phyloP scores from a whole-genome alignment of 2,329 filamentous ascomycete genomes.

The Colletotrichum cereale region DNA sequence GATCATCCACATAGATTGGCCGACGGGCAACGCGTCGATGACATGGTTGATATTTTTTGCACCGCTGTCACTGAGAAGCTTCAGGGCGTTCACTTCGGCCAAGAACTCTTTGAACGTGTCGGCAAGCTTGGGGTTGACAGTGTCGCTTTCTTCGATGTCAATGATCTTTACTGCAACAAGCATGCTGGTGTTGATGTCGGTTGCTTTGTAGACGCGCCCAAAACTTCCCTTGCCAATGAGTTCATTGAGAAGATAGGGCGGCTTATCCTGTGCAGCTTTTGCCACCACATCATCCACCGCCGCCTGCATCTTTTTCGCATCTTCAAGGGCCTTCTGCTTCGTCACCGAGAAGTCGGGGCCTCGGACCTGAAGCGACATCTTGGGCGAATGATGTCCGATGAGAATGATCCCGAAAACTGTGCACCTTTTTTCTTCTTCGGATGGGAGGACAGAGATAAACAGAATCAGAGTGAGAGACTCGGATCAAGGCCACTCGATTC shows the following conservation, averaged over 20 bases:
- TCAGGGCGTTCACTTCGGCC: conserved; percentile 77
- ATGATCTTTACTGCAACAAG: conserved; percentile 86
- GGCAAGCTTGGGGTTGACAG: conserved; percentile 71
- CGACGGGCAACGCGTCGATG: conserved; percentile 82
- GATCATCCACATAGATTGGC: conserved; percentile 87
- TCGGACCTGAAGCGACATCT: conserved; percentile 58
- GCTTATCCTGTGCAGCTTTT: conserved; percentile 70
- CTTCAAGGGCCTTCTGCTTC: conserved; percentile 73
- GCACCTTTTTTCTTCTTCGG: neutral
- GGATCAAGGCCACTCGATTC: neutral
- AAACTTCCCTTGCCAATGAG: conserved; percentile 82
- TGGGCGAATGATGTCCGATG: conserved; percentile 15
- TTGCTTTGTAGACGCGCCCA: conserved; percentile 79
- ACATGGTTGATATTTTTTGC: conserved; percentile 86
- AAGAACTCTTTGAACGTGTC: conserved; percentile 78
- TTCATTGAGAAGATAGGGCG: conserved; percentile 76
- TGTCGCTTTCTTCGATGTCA: conserved; percentile 84
- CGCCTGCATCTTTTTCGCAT: conserved; percentile 78
- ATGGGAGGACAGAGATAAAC: neutral
- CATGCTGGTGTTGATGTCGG: conserved; percentile 57
- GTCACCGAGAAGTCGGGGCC: conserved; percentile 59
- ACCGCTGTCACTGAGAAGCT: conserved; percentile 78
- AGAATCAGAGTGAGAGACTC: neutral
- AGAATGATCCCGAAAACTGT: neutral
- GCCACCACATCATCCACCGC: conserved; percentile 72